Evolutionary conservation across 805 yeast genomes (phyloP).

Genomic region (Cyberlindnera subsufficiens): DNA sequence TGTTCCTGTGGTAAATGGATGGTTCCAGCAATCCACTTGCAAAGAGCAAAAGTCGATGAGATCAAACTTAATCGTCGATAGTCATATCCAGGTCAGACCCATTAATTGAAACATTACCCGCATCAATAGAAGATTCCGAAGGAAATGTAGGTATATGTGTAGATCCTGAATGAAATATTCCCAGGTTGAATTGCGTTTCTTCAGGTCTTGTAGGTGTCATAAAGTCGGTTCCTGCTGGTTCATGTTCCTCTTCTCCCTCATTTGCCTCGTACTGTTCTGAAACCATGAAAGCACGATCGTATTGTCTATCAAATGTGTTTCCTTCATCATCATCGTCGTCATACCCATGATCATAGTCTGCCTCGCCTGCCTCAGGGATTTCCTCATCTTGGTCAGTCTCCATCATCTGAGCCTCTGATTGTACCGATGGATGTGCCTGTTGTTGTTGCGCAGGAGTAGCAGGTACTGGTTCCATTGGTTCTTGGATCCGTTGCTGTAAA

Average conservation of each 20-base stretch:
- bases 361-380: slow-evolving; percentile 12
- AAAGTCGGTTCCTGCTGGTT: slow-evolving; percentile 8
- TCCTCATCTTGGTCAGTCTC: slow-evolving; percentile 10
- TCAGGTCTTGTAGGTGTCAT: slow-evolving; percentile 13
- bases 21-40: slow-evolving; percentile 83
- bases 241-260: slow-evolving; percentile 5
- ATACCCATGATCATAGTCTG: slow-evolving; percentile 38
- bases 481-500: not conserved
- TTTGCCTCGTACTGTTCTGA: slow-evolving; percentile 21
- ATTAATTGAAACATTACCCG: slow-evolving; percentile 24
- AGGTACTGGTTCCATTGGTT: not conserved
- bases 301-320: slow-evolving; percentile 18
- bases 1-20: slow-evolving; percentile 97
- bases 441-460: not conserved
- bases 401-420: slow-evolving; percentile 1
- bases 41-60: slow-evolving; percentile 75
- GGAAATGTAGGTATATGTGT: not conserved
- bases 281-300: slow-evolving; percentile 22
- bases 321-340: slow-evolving; percentile 26
- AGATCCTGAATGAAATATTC: not conserved
- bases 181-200: not conserved
- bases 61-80: slow-evolving; percentile 26
- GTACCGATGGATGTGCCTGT: slow-evolving; percentile 3
- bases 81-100: slow-evolving; percentile 39
- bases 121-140: slow-evolving; percentile 14